Percentiles rank a stretch among this genome's conserved stretches.
phyloP scores from a whole-genome alignment of 2,329 filamentous ascomycete genomes.

The Ramularia endophylla region DNA sequence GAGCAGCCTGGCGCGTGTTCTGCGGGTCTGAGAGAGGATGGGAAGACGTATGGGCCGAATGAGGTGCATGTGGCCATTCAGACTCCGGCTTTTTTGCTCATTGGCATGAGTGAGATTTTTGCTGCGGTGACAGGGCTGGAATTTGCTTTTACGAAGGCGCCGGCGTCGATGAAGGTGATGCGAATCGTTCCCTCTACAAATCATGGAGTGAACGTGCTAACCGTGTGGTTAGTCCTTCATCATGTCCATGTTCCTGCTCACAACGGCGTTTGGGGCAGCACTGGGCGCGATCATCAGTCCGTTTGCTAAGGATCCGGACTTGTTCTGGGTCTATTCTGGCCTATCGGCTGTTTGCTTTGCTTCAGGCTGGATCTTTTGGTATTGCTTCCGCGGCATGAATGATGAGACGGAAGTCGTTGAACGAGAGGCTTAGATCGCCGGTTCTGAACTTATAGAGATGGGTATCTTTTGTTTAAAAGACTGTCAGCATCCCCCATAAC shows the following conservation, averaged over 20 bases:
- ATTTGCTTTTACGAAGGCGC: conserved; percentile 41
- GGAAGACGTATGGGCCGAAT: conserved; percentile 31
- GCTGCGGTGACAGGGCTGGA: conserved; percentile 41
- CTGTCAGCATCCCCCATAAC: too few relatives aligned
- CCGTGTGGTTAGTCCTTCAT: conserved; percentile 9
- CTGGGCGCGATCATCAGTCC: conserved; percentile 58
- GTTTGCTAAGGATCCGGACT: conserved; percentile 54
- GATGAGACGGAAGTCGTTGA: conserved; percentile 8
- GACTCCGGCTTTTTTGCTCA: conserved; percentile 36
- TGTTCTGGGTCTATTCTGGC: conserved; percentile 51
- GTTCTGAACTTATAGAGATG: too few relatives aligned
- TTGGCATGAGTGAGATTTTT: conserved; percentile 41
- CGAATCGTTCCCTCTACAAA: too few relatives aligned
- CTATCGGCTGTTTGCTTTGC: conserved; percentile 14
- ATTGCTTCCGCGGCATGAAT: conserved; percentile 39
- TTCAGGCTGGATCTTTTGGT: conserved; percentile 16
- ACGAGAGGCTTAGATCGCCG: too few relatives aligned
- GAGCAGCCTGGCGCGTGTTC: conserved; percentile 33
- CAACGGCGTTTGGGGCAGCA: conserved; percentile 49
- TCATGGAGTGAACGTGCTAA: neutral
- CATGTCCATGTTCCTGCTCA: conserved; percentile 30
- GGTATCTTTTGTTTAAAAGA: too few relatives aligned
- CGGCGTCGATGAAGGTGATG: conserved; percentile 35
- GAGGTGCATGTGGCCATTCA: conserved; percentile 34
- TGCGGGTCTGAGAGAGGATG: conserved; percentile 27